A percentile compares a stretch with the other conserved stretches of the same genome.
Conservation (phyloP, 805 yeast genomes). For the Wickerhamomyces rabaulensis region DNA sequence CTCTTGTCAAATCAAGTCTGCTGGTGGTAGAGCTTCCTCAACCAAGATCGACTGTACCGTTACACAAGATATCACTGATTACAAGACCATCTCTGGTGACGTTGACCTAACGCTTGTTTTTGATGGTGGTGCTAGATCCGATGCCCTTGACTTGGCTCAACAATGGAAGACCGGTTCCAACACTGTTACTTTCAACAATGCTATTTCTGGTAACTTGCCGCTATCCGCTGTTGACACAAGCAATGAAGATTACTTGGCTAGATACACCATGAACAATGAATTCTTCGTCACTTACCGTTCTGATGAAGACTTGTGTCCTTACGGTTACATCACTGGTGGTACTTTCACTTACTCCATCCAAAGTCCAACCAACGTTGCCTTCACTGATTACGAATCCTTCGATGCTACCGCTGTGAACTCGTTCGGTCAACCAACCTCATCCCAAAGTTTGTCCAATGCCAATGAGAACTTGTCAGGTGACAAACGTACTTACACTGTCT, state of each 20-base stretch:
- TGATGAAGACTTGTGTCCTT: slow-evolving; percentile 2
- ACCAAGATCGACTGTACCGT: slow-evolving; percentile 7
- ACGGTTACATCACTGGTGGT: slow-evolving; percentile 5
- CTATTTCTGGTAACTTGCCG: slow-evolving; percentile 1
- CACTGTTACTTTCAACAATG: slow-evolving; percentile 12
- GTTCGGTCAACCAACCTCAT: slow-evolving; percentile 1
- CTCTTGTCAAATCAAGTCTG: slow-evolving; percentile 9
- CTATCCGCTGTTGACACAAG: not conserved
- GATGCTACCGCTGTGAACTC: not conserved
- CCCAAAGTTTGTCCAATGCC: not conserved
- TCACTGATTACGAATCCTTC: not conserved
- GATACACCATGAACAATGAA: slow-evolving; percentile 15
- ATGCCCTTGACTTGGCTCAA: slow-evolving; percentile 5
- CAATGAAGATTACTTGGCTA: not conserved
- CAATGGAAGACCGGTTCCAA: slow-evolving; percentile 10
- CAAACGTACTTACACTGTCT: not conserved
- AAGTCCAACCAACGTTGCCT: not conserved
- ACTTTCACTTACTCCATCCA: slow-evolving; percentile 2
- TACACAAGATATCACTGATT: slow-evolving; percentile 5
- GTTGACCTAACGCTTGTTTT: slow-evolving; percentile 4
- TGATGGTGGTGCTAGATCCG: slow-evolving; percentile 11
- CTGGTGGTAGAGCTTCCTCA: slow-evolving; percentile 5
- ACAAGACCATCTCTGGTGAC: slow-evolving; percentile 6
- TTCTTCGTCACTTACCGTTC: slow-evolving; percentile 8
- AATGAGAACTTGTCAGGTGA: not conserved